Evolutionary conservation across 345 rosid species (phyloP).

Genomic region (Turritis glabra): DNA sequence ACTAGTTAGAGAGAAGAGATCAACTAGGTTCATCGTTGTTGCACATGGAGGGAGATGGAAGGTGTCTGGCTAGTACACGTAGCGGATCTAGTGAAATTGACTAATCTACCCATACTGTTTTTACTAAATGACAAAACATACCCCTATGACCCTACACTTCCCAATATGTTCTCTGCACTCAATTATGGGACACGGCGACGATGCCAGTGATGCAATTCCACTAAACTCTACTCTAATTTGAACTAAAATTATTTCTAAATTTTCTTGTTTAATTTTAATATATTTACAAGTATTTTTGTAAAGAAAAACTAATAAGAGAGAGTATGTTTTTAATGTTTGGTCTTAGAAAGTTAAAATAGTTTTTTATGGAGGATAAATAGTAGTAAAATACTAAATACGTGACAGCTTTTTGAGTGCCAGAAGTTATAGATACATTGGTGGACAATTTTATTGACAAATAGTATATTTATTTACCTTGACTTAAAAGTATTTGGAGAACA

Average conservation of each 20-base stretch:
- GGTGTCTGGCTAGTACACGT: conserved; percentile 25
- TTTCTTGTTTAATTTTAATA: neutral
- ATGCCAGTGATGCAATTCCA: conserved; percentile 35
- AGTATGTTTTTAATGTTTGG: neutral
- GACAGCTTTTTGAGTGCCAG: conserved; percentile 15
- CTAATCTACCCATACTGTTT: conserved; percentile 31
- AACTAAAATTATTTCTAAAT: neutral
- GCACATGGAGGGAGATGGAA: conserved; percentile 36
- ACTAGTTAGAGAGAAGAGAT: conserved; percentile 19
- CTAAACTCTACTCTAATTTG: conserved; percentile 28
- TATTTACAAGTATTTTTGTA: neutral
- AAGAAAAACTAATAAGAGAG: neutral
- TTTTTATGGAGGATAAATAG: no score
- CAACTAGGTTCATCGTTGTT: conserved; percentile 28
- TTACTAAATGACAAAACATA: conserved; percentile 21
- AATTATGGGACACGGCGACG: conserved; percentile 36
- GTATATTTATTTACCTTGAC: neutral
- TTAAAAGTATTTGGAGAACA: neutral
- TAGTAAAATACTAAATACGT: no score
- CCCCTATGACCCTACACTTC: conserved; percentile 25
- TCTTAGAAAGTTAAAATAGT: no score
- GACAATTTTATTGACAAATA: conserved; percentile 9
- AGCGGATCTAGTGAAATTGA: conserved; percentile 12
- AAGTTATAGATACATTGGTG: neutral
- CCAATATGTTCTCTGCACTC: conserved; percentile 38